Conservation (phyloP, 169 alveolate species). For the Theileria annulata region DNA sequence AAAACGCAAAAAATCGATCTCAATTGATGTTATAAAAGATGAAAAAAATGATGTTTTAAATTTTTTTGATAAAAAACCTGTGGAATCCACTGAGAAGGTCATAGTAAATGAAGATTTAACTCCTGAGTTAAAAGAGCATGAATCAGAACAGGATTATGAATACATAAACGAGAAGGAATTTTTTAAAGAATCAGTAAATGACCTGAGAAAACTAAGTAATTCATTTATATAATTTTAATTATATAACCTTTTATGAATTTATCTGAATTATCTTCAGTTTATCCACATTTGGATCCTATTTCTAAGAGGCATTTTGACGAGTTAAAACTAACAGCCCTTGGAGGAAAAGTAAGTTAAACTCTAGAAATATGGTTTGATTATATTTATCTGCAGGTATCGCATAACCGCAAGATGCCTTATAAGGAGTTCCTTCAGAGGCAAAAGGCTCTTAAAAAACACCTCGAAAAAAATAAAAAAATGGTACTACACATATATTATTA, state of each 20-base stretch:
- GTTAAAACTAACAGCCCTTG: conserved; percentile 51
- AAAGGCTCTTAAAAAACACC: conserved; percentile 65
- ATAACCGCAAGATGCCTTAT: conserved; percentile 70
- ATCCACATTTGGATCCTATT: conserved; percentile 65
- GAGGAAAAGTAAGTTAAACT: conserved; percentile 60
- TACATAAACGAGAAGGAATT: conserved; percentile 19
- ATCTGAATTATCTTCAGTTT: conserved; percentile 22
- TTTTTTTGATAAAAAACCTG: conserved; percentile 18
- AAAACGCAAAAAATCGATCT: background rate
- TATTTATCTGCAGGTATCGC: conserved; percentile 35
- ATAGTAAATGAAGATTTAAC: conserved; percentile 1
- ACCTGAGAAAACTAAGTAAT: conserved; percentile 45
- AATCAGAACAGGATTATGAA: background rate
- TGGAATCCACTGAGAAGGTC: background rate
- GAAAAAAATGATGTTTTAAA: conserved; percentile 4
- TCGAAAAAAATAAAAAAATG: conserved; percentile 61
- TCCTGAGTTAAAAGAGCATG: conserved; percentile 21
- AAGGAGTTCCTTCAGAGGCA: conserved; percentile 70
- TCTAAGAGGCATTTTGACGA: conserved; percentile 61
- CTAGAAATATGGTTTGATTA: background rate
- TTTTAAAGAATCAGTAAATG: conserved; percentile 58
- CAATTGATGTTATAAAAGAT: background rate
- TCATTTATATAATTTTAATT: background rate
- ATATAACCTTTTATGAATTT: background rate
- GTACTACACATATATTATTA: conserved; percentile 36